phyloP scores from a whole-genome alignment of 305 asterid species.

The Fraxinus xanthoxyloides region DNA sequence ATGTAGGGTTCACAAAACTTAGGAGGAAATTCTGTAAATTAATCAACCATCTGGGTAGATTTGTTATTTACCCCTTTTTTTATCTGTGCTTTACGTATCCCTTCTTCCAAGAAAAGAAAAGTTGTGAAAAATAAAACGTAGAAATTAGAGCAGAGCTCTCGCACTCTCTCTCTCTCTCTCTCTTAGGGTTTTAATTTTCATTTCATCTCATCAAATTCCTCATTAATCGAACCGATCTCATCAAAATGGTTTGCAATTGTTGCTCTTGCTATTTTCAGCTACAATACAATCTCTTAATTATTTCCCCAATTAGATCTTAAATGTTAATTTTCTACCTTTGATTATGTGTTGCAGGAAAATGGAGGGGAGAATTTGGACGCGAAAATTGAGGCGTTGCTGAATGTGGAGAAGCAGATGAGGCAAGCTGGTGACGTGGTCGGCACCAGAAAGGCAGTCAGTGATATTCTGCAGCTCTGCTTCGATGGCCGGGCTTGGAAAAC shows the following conservation, averaged over 20 bases:
- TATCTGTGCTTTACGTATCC: not conserved
- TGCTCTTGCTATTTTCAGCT: not conserved
- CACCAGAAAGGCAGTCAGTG: slow-evolving; percentile 77
- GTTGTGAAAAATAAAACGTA: not conserved
- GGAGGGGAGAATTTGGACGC: slow-evolving; percentile 73
- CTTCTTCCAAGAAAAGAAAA: not conserved
- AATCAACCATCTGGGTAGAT: not conserved
- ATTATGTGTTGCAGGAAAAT: slow-evolving; percentile 48
- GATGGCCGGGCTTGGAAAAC: slow-evolving; percentile 88
- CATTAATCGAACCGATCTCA: not conserved
- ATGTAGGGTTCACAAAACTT: not conserved
- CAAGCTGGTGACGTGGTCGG: slow-evolving; percentile 87
- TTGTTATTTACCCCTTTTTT: too few relatives aligned
- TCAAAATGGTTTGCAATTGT: slow-evolving; percentile 31
- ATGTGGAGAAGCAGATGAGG: slow-evolving; percentile 95
- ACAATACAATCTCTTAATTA: not conserved
- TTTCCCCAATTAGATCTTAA: slow-evolving; percentile 24
- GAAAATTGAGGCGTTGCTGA: slow-evolving; percentile 73
- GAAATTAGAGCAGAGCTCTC: not conserved
- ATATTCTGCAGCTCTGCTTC: slow-evolving; percentile 82
- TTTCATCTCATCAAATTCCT: slow-evolving; percentile 9
- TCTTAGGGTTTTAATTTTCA: slow-evolving; percentile 33
- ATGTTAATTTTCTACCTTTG: not conserved
- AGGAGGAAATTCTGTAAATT: not conserved
- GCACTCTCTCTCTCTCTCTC: slow-evolving; percentile 5